Conservation (phyloP, 1,139 yeast species). For the Candida albicans region DNA sequence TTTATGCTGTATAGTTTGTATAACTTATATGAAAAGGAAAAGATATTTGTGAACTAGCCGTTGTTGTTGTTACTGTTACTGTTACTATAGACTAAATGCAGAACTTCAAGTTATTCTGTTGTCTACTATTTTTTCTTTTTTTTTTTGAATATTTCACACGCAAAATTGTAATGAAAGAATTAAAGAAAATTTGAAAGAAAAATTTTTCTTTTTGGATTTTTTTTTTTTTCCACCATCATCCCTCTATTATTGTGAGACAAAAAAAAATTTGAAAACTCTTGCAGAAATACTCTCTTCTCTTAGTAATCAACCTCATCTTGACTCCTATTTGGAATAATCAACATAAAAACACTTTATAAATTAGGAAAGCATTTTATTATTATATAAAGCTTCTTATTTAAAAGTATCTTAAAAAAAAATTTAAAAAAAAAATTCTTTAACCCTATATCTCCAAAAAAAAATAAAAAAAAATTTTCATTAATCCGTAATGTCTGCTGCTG, state of each 20-base stretch:
- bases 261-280: not conserved
- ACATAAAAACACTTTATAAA: constrained; percentile 5
- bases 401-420: constrained; percentile 7
- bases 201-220: no score
- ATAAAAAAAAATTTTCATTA: constrained; percentile 8
- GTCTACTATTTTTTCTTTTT: no score
- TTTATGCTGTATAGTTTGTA: no score
- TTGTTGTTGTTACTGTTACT: no score
- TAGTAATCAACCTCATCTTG: constrained; percentile 4
- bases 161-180: no score
- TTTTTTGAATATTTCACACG: no score
- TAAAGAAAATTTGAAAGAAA: no score
- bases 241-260: not conserved
- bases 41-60: no score
- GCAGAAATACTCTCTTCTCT: not conserved
- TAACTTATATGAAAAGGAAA: no score
- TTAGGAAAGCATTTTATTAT: constrained; percentile 4
- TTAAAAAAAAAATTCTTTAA: constrained; percentile 8
- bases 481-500: constrained; percentile 47
- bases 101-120: no score
- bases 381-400: constrained; percentile 5
- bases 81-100: no score
- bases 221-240: no score
- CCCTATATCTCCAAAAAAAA: constrained; percentile 9
- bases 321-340: constrained; percentile 4